Evolutionary conservation across 805 yeast genomes (phyloP), one percentile per base, ranked within the genome.

Genomic region (Lachancea fermentati): DNA sequence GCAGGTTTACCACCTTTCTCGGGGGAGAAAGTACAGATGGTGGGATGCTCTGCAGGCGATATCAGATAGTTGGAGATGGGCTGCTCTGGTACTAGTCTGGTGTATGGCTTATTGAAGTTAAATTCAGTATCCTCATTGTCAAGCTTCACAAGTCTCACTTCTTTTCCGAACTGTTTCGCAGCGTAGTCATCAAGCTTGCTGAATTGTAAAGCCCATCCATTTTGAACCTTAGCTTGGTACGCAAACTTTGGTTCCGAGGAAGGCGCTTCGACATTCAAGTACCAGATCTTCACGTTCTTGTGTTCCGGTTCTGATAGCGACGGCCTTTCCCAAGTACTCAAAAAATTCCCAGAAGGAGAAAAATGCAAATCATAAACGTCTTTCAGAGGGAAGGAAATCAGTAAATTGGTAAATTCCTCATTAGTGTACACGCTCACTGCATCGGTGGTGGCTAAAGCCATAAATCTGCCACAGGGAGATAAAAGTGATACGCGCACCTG

Each of bases 251-350:
- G 60, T 4, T 32, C 36, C 12, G 35, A 39, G 8, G 45, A 32
- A 7, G 73, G 75, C 37, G 78, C 66, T 37, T 76, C 65, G 40
- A 66, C 67, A 32, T 62, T 62, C 36, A 83, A 65, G 49, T 77
- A 73, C 76, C 83, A 87, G 43, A 93, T 73, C 57, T 78, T 78
- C 48, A 91, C 86, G 63, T 93, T 93, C 47, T 86, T 78, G 45
- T 71, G 75, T 34, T 94, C 89, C 37, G 78, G 69, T 45, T 78
- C 87, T 51, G 76, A 79, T 52, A 76, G 69, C 52, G 81, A 66
- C 3, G 97, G 95, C 56, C 87, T 85, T 51, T 87, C 87, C 96
- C 97, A 93, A 29, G 95, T 78, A 48, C 85, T 76, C 47, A 93
- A 63, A 57, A 71, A 89, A 34, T 78, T 76, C 12, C 96, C 97